phyloP scores from a whole-genome alignment of 148 eudicot genomes.

The Beta vulgaris region DNA sequence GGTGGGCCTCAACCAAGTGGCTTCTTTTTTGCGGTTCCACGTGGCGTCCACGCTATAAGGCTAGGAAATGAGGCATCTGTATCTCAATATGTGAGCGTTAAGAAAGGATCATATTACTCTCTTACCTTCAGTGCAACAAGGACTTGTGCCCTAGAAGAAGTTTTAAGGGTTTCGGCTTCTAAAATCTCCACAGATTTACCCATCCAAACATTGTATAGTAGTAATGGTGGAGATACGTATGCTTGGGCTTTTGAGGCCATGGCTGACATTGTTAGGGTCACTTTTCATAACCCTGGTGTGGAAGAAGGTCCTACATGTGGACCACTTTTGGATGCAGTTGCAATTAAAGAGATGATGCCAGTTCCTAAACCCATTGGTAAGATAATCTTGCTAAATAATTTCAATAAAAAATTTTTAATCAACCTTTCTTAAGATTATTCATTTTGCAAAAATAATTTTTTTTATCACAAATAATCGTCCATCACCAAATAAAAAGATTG shows the following conservation, averaged over 20 bases:
- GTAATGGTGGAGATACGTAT: constrained; percentile 74
- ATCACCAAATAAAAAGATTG: too few relatives aligned
- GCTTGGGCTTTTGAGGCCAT: constrained; percentile 60
- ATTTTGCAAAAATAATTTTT: too few relatives aligned
- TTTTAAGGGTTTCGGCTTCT: constrained; percentile 50
- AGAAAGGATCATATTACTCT: constrained; percentile 45
- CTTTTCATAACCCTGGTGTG: constrained; percentile 59
- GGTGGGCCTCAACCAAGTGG: constrained; percentile 86
- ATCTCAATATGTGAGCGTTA: constrained; percentile 47
- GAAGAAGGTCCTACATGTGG: constrained; percentile 82
- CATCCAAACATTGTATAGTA: constrained; percentile 67
- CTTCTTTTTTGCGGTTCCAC: constrained; percentile 53
- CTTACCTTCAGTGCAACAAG: constrained; percentile 75
- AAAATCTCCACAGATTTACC: constrained; percentile 43
- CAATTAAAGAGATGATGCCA: constrained; percentile 52
- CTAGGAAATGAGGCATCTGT: constrained; percentile 68
- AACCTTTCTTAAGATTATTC: too few relatives aligned
- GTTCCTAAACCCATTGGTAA: constrained; percentile 37
- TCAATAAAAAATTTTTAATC: too few relatives aligned
- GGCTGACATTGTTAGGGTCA: constrained; percentile 39
- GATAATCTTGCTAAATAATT: constrained; percentile 15
- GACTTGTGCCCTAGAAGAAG: constrained; percentile 87
- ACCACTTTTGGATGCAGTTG: constrained; percentile 66
- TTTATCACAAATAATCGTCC: too few relatives aligned
- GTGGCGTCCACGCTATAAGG: constrained; percentile 61